phyloP scores from a whole-genome alignment of 176 grass and related monocot species.

The Saccharum spontaneum region DNA sequence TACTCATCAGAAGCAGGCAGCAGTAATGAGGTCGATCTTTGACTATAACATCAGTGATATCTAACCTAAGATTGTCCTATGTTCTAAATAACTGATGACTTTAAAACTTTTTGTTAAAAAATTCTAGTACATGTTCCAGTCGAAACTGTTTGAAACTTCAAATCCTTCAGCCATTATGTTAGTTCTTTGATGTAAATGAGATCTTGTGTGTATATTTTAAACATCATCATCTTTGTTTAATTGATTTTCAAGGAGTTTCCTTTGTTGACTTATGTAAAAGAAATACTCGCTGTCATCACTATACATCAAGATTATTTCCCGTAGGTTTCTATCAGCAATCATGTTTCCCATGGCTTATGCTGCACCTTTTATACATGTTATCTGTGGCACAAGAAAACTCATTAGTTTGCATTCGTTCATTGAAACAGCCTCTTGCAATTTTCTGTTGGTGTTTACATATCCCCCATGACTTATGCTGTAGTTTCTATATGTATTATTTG shows the following conservation, averaged over 20 bases:
- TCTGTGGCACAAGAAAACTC: conserved; percentile 33
- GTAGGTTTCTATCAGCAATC: not conserved
- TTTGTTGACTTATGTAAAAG: not conserved
- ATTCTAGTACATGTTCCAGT: not conserved
- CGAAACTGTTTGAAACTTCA: not conserved
- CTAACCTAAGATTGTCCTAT: not conserved
- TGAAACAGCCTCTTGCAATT: not conserved
- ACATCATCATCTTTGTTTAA: not conserved
- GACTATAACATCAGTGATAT: not conserved
- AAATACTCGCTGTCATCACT: not conserved
- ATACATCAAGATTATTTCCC: not conserved
- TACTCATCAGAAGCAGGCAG: not conserved
- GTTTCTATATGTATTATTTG: conserved; percentile 11
- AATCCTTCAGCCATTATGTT: not conserved
- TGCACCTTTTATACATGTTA: not conserved
- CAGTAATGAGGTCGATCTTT: not conserved
- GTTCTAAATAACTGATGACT: not conserved
- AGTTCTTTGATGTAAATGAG: not conserved
- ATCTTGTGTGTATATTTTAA: conserved; percentile 1
- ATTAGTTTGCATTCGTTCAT: not conserved
- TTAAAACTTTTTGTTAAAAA: not conserved
- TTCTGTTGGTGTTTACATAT: not conserved
- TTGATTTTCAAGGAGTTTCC: not conserved
- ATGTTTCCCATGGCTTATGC: not conserved
- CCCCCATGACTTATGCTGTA: not conserved